Evolutionary conservation across 2,329 filamentous ascomycete genomes (phyloP).

Genomic region (Neonectria neomacrospora): DNA sequence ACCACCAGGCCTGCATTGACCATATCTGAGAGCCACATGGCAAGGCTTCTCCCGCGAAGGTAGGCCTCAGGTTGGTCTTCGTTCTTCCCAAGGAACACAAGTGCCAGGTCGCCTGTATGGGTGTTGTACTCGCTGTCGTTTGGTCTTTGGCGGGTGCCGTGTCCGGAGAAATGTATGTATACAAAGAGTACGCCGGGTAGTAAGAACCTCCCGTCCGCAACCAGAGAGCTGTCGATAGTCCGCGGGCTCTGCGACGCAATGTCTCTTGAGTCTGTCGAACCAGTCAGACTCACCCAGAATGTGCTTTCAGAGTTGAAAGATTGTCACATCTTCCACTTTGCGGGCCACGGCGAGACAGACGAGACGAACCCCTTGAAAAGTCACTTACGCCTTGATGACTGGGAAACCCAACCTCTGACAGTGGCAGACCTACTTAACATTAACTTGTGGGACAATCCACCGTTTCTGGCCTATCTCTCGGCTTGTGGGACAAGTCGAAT

Average conservation of each 20-base stretch:
- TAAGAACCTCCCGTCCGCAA: not conserved
- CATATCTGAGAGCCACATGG: slow-evolving; percentile 11
- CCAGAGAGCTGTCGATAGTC: not conserved
- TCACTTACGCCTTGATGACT: not conserved
- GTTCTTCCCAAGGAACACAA: slow-evolving; percentile 17
- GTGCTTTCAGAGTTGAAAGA: not conserved
- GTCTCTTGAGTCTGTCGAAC: not conserved
- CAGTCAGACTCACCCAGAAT: not conserved
- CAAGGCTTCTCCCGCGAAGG: slow-evolving; percentile 17
- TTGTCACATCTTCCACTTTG: slow-evolving; percentile 16
- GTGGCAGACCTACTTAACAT: slow-evolving; percentile 1
- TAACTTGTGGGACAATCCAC: not conserved
- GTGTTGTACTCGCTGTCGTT: not conserved
- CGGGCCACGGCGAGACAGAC: slow-evolving; percentile 13
- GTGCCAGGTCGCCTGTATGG: slow-evolving; percentile 19
- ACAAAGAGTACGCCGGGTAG: slow-evolving; percentile 3
- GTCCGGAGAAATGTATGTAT: slow-evolving; percentile 25
- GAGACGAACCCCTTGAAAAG: not conserved
- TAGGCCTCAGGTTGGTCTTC: not conserved
- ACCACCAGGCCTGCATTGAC: slow-evolving; percentile 19
- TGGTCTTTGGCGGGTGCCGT: slow-evolving; percentile 10
- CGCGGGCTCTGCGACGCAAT: not conserved
- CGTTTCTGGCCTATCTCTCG: slow-evolving; percentile 11
- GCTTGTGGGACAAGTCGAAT: slow-evolving; percentile 10
- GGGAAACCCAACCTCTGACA: not conserved